Base-by-base conservation (phyloP, 352 stramenopile genomes). In the Phytophthora tentaculata region DNA sequence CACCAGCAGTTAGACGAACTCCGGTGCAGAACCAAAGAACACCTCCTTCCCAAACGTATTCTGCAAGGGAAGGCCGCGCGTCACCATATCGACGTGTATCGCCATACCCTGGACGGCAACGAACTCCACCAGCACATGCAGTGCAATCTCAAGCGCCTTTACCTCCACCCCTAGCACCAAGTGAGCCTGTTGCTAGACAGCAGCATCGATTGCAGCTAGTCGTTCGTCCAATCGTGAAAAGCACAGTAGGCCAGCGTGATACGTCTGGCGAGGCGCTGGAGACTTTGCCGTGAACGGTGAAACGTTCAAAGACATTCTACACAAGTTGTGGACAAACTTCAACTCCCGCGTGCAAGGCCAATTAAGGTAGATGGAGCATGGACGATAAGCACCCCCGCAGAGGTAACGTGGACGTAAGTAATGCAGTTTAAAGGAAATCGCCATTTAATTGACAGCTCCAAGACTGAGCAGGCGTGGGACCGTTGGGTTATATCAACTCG, bases 401-500 rank as follows among this genome's bases (percentile, higher is more conserved):
- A n/a, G 9, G 10, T 16, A 16, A 20, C 32, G 4, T 57, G 29
- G 47, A 56, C 4, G 10, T 52, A 64, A 16, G 32, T 64, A 3
- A 56, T 64, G 29, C 45, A 50, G 32, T 52, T 64, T 39, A 64
- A 64, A 52, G 47, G n/a, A 2, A 56, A 51, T 37, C 14, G 32
- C 1, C 32, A 37, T 10, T 28, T 57, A 4, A 17, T 64, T 49
- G 19, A 32, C 32, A 64, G 28, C 28, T 9, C 32, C 0, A 64
- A 56, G 47, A 56, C 47, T 22, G 57, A 64, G 19, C 4, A 43
- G 23, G 32, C 57, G 16, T 56, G 35, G 47, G 44, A 22, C n/a
- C 55, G 24, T 19, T 61, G 41, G 55, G 16, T 45, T 16, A 32
- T 53, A 9, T 61, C 26, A 14, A 45, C 41, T 17, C 39, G 17